phyloP scores from a whole-genome alignment of 106 monocot species.

The Narthecium ossifragum region DNA sequence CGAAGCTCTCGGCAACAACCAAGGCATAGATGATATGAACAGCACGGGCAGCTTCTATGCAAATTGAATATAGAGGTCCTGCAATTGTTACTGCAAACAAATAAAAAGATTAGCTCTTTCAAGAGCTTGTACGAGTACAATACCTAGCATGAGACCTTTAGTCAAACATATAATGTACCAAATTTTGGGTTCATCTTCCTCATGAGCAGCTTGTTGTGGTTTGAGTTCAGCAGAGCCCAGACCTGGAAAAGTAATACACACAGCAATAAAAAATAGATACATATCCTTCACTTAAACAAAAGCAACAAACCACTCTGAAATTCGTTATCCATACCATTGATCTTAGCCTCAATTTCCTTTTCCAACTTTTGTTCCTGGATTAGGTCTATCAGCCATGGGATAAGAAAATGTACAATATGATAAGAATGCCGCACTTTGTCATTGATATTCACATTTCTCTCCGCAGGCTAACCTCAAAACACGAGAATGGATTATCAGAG shows the following conservation, averaged over 20 bases:
- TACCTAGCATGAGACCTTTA: too few species aligned
- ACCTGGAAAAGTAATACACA: not conserved
- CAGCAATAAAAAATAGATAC: too few species aligned
- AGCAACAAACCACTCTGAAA: not conserved
- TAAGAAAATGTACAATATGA: conserved; percentile 3
- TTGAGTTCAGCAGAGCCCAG: not conserved
- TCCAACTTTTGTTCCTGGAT: conserved; percentile 3
- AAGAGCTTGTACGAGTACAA: too few species aligned
- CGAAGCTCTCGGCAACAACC: conserved; percentile 4
- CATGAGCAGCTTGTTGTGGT: not conserved
- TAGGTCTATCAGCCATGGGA: conserved; percentile 7
- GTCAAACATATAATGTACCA: conserved; percentile 1
- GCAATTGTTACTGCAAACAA: conserved; percentile 7
- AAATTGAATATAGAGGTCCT: conserved; percentile 4
- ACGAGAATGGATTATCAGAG: not conserved
- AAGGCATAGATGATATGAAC: conserved; percentile 11
- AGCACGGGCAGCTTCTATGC: conserved; percentile 1
- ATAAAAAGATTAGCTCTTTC: not conserved
- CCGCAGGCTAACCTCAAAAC: conserved; percentile 3
- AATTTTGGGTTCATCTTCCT: not conserved
- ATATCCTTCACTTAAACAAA: not conserved
- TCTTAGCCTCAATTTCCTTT: conserved; percentile 14
- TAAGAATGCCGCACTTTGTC: conserved; percentile 4
- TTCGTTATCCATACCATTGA: not conserved
- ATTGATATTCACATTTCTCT: not conserved